Base-by-base conservation (phyloP, 83 land plant genomes). In the Isoetes engelmannii region DNA sequence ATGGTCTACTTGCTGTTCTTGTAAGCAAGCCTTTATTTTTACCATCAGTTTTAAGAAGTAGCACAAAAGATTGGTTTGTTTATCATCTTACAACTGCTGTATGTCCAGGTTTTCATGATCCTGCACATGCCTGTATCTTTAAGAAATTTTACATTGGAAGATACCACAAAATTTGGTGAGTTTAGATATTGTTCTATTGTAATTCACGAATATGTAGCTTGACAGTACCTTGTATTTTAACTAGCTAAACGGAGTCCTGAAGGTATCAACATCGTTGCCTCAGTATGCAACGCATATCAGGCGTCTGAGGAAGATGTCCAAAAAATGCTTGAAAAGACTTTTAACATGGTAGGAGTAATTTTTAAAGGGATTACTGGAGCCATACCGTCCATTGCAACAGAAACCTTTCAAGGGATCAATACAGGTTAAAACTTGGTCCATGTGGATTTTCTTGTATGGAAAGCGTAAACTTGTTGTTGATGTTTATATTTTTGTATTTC, bases 301-400 rank as follows among this genome's bases (percentile, higher is more conserved):
- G 85, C 97, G 41, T 86, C 91, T 48, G 99, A 88, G 72, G 86
- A 83, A 65, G 99, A 95, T 57, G 72, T 91, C 70, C 73, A 54
- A 55, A 68, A 67, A 47, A 79, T 73, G 57, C 69, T 88, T 68
- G 89, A 86, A 17, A 82, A 77, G 68, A 73, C 89, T 28, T 86
- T 85, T 56, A 63, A 48, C 20, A 74, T 88, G 53, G 84, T 95
- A 20, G 77, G 58, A 12, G 80, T 81, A 41, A 72, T 86, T 66
- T 74, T 91, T 79, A 80, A 82, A 69, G 41, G 18, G 28, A 8
- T 42, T 19, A 37, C 18, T 42, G 28, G 10, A 51, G 55, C 15
- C 62, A 18, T 8, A 8, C 28, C 18, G 10, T 19, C 28, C 19
- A 18, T 7, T 59, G 62, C 28, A 18, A 59, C 64, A 57, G 83